A percentile compares a stretch with the other conserved stretches of the same genome.
Conservation (phyloP, 1,284 basidiomycete species). For the Ceratobasidium sp. region DNA sequence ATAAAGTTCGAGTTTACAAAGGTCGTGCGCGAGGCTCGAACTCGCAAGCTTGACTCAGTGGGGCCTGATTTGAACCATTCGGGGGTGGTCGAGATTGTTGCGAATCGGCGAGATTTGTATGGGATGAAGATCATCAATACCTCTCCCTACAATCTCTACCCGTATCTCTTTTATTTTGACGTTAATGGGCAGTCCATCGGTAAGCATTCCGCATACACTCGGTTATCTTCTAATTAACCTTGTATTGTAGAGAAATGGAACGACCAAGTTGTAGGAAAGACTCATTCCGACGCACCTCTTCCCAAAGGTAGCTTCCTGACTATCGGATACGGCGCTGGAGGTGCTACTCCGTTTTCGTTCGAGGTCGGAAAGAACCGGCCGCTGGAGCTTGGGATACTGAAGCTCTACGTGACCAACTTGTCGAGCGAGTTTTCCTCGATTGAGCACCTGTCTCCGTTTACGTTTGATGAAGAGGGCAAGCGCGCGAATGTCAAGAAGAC, state of each 20-base stretch:
- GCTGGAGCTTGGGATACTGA: constrained; percentile 27
- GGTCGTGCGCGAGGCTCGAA: not conserved
- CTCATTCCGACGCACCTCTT: constrained; percentile 10
- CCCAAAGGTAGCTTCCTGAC: constrained; percentile 1
- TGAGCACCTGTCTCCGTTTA: constrained; percentile 7
- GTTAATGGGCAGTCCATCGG: constrained; percentile 10
- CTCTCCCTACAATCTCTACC: constrained; percentile 11
- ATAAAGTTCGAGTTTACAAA: constrained; percentile 31
- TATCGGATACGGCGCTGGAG: constrained; percentile 42
- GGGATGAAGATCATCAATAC: constrained; percentile 12
- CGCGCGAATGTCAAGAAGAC: not conserved
- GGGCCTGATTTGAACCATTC: constrained; percentile 5
- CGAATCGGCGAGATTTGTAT: constrained; percentile 1
- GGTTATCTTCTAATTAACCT: not conserved
- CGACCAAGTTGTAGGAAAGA: not conserved
- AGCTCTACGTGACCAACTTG: constrained; percentile 32
- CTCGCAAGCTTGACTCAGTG: not conserved
- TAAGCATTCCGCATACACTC: not conserved
- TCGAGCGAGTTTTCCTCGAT: constrained; percentile 24
- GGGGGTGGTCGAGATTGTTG: constrained; percentile 18
- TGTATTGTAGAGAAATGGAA: constrained; percentile 1
- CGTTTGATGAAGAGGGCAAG: constrained; percentile 6
- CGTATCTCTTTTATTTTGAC: constrained; percentile 34
- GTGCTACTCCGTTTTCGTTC: constrained; percentile 13
- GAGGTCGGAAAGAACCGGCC: not conserved